Evolutionary conservation across 2,329 filamentous ascomycete genomes (phyloP), one percentile per base, ranked within the genome.

Genomic region (Arachnomyces sp.): DNA sequence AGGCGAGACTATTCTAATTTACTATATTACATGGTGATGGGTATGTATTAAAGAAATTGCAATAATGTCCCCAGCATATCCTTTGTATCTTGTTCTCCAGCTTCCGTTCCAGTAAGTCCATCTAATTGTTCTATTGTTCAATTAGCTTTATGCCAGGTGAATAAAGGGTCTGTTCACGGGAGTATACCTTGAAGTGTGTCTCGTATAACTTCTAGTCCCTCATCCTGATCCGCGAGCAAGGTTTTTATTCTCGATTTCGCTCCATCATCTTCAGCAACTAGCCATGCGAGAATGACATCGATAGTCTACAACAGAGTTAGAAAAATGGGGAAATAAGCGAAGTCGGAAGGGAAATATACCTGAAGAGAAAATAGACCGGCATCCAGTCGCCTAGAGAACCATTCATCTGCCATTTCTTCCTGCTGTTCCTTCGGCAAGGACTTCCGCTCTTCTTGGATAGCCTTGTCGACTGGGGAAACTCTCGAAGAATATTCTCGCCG

Each of bases 251-350:
- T 82, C 41, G 65, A 70, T 51, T 72, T 77, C 1, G 86, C 84
- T 0, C 85, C 87, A 28, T 71, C 72, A 54, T 98, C 92, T 63
- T 98, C 92, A 0, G 89, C 92, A 6, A 87, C 74, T 25, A 96
- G 71, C 92, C 92, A 98, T 9, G 89, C 85, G 20, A 98, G 63
- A 20, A 92, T 77, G 1, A 88, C 74, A 65, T 96, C 90, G 34
- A 92, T 76, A 2, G 78, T 83, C 66, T 63, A 48, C 35, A n/a
- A 40, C 7, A 11, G 20, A 34, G 33, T 38, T 36, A 45, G 29
- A 13, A 15, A 12, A 20, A 25, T 15, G 4, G 15, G n/a, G n/a
- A 40, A 31, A 46, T 29, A n/a, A 13, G 17, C 2, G 4, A 14
- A 28, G 15, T n/a, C 30, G 16, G 12, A 15, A 13, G 11, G n/a